A percentile compares a stretch with the other conserved stretches of the same genome.
Conservation (phyloP, 768 basidiomycete species). For the Suillus plorans region DNA sequence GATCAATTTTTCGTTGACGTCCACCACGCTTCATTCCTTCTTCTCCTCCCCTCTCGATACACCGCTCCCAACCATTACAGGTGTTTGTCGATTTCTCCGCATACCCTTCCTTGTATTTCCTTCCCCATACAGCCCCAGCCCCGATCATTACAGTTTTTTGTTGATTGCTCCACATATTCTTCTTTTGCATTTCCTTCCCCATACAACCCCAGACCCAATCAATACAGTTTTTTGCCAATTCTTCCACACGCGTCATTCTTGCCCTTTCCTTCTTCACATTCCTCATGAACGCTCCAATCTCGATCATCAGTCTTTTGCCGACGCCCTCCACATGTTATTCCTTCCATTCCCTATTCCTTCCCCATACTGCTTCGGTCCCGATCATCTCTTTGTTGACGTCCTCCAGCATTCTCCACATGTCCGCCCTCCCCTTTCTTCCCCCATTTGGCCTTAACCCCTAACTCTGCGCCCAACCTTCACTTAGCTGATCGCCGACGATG, state of each 20-base stretch:
- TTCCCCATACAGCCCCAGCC: not conserved
- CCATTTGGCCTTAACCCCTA: not conserved
- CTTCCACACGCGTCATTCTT: not conserved
- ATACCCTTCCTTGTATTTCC: not conserved
- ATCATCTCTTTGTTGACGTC: not conserved
- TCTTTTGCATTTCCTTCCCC: not conserved
- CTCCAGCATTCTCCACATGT: not conserved
- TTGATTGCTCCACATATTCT: not conserved
- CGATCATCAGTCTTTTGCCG: not conserved
- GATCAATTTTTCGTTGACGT: not conserved
- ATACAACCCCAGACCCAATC: not conserved
- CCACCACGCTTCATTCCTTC: not conserved
- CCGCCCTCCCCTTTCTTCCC: not conserved
- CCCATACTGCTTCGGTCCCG: not conserved
- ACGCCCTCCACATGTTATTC: not conserved
- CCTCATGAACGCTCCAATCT: not conserved
- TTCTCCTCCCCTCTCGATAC: not conserved
- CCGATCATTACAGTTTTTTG: not conserved
- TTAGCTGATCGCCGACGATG: not conserved
- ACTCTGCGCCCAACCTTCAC: not conserved
- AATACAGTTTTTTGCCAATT: not conserved
- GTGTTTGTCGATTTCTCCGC: not conserved
- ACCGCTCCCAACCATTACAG: not conserved
- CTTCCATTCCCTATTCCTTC: not conserved
- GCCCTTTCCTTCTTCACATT: not conserved